Evolutionary conservation across 2,329 filamentous ascomycete genomes (phyloP).

Genomic region (Anisogramma anomala): DNA sequence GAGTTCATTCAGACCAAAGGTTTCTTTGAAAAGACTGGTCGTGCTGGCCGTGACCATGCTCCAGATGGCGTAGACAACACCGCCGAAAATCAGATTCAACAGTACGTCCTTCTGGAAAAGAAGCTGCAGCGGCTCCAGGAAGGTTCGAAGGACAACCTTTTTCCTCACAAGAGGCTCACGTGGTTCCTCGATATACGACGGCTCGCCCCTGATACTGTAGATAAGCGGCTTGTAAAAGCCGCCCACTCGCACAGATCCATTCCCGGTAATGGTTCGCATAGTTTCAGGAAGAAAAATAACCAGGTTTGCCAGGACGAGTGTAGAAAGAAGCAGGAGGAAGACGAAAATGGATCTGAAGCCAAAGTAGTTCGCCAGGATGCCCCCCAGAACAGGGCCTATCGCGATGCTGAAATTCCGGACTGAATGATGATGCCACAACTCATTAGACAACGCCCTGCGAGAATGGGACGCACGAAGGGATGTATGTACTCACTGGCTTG

Average conservation of each 20-base stretch:
- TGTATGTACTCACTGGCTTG: constrained; percentile 20
- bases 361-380: constrained; percentile 19
- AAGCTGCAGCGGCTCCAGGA: constrained; percentile 28
- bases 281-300: constrained; percentile 23
- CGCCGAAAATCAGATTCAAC: constrained; percentile 30
- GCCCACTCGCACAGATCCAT: constrained; percentile 26
- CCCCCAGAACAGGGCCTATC: constrained; percentile 25
- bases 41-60: constrained; percentile 36
- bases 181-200: constrained; percentile 5
- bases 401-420: constrained; percentile 21
- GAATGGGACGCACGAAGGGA: no score
- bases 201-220: constrained; percentile 18
- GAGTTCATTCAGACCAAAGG: constrained; percentile 18
- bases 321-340: constrained; percentile 22
- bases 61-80: constrained; percentile 34
- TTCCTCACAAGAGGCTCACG: background rate
- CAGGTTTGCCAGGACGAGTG: constrained; percentile 25
- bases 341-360: constrained; percentile 24
- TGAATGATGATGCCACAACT: background rate
- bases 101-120: constrained; percentile 35
- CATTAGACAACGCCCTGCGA: fast-evolving
- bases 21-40: constrained; percentile 20
- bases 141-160: constrained; percentile 23
- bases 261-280: constrained; percentile 26
- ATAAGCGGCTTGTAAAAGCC: constrained; percentile 30